Percentiles rank a stretch among this genome's conserved stretches.
Evolutionary conservation across 495 filamentous ascomycete genomes (phyloP).

Genomic region (Peziza echinospora): DNA sequence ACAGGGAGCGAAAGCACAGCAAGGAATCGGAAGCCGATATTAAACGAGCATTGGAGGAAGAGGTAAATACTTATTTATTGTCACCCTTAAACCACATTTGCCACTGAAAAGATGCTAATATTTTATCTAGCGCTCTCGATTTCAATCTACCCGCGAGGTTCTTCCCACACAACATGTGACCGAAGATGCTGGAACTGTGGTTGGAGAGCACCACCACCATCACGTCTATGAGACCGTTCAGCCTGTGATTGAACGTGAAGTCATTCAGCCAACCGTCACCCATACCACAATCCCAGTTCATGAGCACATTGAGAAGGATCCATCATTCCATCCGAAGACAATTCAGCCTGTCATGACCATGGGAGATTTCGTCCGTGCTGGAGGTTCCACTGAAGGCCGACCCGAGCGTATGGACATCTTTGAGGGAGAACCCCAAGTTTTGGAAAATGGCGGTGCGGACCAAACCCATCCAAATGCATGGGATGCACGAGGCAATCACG

Average conservation of each 20-base stretch:
- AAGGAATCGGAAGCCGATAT: slow-evolving; percentile 30
- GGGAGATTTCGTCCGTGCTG: slow-evolving; percentile 35
- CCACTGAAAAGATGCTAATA: too few species aligned
- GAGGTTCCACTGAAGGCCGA: slow-evolving; percentile 32
- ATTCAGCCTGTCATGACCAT: slow-evolving; percentile 38
- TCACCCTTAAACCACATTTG: background rate
- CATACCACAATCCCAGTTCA: slow-evolving; percentile 48
- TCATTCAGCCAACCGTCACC: slow-evolving; percentile 39
- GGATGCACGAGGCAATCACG: background rate
- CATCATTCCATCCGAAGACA: slow-evolving; percentile 36
- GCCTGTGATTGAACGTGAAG: slow-evolving; percentile 43
- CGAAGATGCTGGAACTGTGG: slow-evolving; percentile 26
- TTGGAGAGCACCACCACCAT: slow-evolving; percentile 43
- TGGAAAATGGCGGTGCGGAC: slow-evolving; percentile 16
- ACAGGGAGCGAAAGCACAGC: slow-evolving; percentile 30
- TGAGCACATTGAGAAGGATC: slow-evolving; percentile 39
- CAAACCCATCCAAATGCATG: slow-evolving; percentile 11
- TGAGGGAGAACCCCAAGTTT: slow-evolving; percentile 16
- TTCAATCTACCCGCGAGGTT: slow-evolving; percentile 27
- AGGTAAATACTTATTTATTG: slow-evolving; percentile 3
- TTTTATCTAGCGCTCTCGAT: slow-evolving; percentile 19
- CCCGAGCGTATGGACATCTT: slow-evolving; percentile 6
- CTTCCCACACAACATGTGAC: slow-evolving; percentile 26
- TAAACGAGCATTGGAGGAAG: slow-evolving; percentile 8
- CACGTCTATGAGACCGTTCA: slow-evolving; percentile 42